Base-by-base conservation (phyloP, 768 basidiomycete genomes). In the Punctularia strigosozonata region DNA sequence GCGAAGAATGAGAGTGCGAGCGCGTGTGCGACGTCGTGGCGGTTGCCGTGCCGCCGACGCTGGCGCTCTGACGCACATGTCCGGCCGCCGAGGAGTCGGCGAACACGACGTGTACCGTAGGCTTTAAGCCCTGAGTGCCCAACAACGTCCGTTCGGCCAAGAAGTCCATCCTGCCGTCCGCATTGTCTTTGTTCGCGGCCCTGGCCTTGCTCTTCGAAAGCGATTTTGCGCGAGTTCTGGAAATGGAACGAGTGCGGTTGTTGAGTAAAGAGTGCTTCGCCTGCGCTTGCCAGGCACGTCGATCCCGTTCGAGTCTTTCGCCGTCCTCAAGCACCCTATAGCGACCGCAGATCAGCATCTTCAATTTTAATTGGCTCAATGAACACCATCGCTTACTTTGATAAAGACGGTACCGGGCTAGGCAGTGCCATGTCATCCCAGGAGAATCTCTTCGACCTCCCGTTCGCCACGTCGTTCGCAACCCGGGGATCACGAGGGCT, bases 241-340 rank as follows among this genome's bases (percentile, higher is more conserved):
- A 81, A 8, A 81, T 45, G 23, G 64, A 74, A 24, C 81, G 71
- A 6, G 75, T 65, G 13, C 65, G 69, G 45, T 68, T 73, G 52
- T 84, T 83, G 37, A 75, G 74, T 43, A 82, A 69, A 5, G 82
- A 83, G 23, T 57, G 60, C 0, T 61, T 58, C 0, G 84, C 84
- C 44, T 79, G 71, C 3, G 56, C 51, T 47, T 79, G 73, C 84
- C 84, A 87, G 46, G 64, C 59, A 36, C 69, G 66, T 13, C 84
- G 75, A 43, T 86, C 71, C 36, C 62, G 63, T n/a, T 75, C 67
- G 8, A 86, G 64, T 33, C 61, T 61, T 38, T 72, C 61, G 8
- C 76, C 71, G 44, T 84, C 80, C 43, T 73, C 71, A 7, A 87
- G 59, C 18, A 85, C 82, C 48, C 83, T 86, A 37, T 8, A 25